These are phyloP conservation scores for Eutrema heterophyllum DNA, from an alignment of 345 rosid genomes.

Conservation along the genomic window DNA sequence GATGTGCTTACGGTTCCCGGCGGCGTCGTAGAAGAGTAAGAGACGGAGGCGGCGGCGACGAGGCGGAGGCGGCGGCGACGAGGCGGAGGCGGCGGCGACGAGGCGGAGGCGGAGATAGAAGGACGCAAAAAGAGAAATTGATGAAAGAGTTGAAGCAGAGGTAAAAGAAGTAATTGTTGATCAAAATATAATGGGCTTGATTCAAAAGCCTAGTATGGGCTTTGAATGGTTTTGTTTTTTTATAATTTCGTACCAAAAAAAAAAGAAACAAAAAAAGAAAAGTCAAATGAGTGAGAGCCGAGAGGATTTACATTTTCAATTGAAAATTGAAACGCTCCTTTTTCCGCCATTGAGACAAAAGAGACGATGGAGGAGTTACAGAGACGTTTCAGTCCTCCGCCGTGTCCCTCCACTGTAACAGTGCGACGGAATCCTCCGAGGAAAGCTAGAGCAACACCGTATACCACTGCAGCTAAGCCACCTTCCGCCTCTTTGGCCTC, in stretches of 20 bases:
- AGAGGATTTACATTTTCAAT: background rate
- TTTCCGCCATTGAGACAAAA: slow-evolving; percentile 27
- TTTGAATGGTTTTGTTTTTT: background rate
- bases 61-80: slow-evolving; percentile 4
- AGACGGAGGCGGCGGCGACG: background rate
- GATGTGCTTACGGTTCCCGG: background rate
- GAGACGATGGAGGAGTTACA: slow-evolving; percentile 19
- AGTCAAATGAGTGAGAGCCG: background rate
- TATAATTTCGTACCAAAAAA: background rate
- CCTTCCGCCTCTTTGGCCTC: slow-evolving; percentile 17
- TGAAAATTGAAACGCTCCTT: slow-evolving; percentile 3
- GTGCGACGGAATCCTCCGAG: slow-evolving; percentile 78
- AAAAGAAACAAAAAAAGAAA: background rate
- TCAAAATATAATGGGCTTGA: background rate
- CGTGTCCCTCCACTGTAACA: slow-evolving; percentile 50
- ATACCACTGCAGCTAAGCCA: slow-evolving; percentile 16
- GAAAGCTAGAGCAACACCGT: slow-evolving; percentile 63
- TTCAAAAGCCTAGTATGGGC: background rate
- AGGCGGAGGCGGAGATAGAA: background rate
- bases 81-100: background rate
- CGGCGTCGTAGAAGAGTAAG: background rate
- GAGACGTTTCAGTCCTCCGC: slow-evolving; percentile 36
- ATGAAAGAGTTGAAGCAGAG: background rate
- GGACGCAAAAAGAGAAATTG: background rate
- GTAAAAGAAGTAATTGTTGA: background rate